A percentile compares a stretch with the other conserved stretches of the same genome.
Evolutionary conservation across 805 yeast species (phyloP).

Genomic region (Yarrowia divulgata): DNA sequence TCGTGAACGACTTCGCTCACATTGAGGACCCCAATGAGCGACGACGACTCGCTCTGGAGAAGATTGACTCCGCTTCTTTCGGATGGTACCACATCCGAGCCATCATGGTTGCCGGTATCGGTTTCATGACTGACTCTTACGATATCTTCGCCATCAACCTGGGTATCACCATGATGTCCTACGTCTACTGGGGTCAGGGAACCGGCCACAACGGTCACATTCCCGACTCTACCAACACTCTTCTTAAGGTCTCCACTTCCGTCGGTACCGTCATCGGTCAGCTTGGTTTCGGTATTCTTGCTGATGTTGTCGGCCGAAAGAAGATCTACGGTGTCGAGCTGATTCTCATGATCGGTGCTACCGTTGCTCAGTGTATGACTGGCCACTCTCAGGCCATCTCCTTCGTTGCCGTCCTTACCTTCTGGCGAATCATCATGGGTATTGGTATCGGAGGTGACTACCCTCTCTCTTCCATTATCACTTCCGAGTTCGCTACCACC

Average conservation of each 20-base stretch:
- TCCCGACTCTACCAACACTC: conserved; percentile 75
- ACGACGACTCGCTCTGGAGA: conserved; percentile 65
- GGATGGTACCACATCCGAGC: conserved; percentile 66
- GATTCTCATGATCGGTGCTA: conserved; percentile 81
- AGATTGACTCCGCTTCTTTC: conserved; percentile 63
- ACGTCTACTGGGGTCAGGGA: conserved; percentile 72
- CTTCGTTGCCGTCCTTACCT: conserved; percentile 75
- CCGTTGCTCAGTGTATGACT: conserved; percentile 75
- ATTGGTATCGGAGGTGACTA: conserved; percentile 98
- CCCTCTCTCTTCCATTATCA: conserved; percentile 88
- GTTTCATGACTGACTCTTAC: conserved; percentile 91
- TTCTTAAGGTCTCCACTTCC: conserved; percentile 86
- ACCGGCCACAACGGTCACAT: conserved; percentile 47
- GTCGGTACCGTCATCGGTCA: conserved; percentile 95
- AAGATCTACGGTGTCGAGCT: conserved; percentile 86
- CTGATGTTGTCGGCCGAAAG: conserved; percentile 85
- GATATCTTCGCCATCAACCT: conserved; percentile 90
- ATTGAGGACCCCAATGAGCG: conserved; percentile 65
- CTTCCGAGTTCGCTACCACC: conserved; percentile 91
- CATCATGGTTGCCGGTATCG: conserved; percentile 88
- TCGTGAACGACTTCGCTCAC: conserved; percentile 61
- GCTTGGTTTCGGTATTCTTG: conserved; percentile 79
- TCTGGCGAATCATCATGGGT: conserved; percentile 88
- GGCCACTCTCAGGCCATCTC: conserved; percentile 76
- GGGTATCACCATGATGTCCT: conserved; percentile 78